Base-by-base conservation (phyloP, 1,139 yeast species). In the Candida tunisiensis region DNA sequence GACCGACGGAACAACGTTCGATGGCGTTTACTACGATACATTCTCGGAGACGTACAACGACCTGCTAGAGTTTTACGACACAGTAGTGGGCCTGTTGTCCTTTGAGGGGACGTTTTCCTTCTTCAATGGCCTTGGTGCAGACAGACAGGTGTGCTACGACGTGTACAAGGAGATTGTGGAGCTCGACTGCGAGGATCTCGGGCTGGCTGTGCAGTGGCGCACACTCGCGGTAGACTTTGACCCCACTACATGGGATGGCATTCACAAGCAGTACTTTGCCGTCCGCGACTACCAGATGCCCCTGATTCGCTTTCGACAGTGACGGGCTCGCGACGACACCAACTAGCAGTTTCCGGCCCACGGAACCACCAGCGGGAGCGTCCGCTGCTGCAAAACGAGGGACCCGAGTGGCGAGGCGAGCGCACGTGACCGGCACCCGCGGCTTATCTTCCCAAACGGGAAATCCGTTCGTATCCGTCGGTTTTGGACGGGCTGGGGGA, bases 101-200 rank as follows among this genome's bases (percentile, higher is more conserved):
- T 83, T 92, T 2, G 66, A 67, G 22, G 51, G 50, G 8, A 65
- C 71, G 1, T 83, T 85, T 38, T 80, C 93, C 2, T 85, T 82
- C 47, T 85, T 85, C 60, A 85, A 85, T 43, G 96, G 96, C 0
- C 61, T 85, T 21, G 96, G 96, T n/a, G 96, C 95, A 5, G 96
- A 85, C 43, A 63, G 95, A 43, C 71, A 77, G 45, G 67, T 83
- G 8, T 69, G 85, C 33, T 85, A 85, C 49, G 94, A 85, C 42
- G 95, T 85, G 9, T 85, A 85, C 57, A 73, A 69, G 45, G 66
- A 70, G 41, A 72, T 85, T 34, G 93, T 80, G 5, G 80, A 74
- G 39, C 53, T 82, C 31, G 96, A 85, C 47, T 60, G 85, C 40
- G 60, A 60, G 27, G 79, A 77, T 41, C 83, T 77, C 45, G 96